Evolutionary conservation across 305 asterid genomes (phyloP).

Genomic region (Solanum hybrid): DNA sequence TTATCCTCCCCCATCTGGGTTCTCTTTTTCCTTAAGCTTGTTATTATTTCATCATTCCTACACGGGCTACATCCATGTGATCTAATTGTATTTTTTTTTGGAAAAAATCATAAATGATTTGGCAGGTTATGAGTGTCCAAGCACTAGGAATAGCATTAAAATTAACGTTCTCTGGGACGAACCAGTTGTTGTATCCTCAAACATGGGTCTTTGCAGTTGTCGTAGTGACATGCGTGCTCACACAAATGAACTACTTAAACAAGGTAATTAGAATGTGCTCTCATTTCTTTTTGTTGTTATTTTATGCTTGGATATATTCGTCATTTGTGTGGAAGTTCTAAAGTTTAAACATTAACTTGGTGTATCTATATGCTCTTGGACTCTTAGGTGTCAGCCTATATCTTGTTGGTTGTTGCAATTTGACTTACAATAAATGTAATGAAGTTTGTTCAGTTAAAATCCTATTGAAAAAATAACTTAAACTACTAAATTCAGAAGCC

Average conservation of each 20-base stretch:
- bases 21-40: neutral
- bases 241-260: constrained; percentile 27
- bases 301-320: neutral
- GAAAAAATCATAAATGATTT: neutral
- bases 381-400: neutral
- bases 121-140: constrained; percentile 31
- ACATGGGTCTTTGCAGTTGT: constrained; percentile 23
- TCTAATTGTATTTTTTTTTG: neutral
- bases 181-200: constrained; percentile 24
- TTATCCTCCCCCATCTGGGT: neutral
- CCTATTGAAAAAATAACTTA: neutral
- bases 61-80: neutral
- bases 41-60: neutral
- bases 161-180: constrained; percentile 20
- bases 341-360: neutral
- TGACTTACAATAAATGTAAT: neutral
- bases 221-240: constrained; percentile 19
- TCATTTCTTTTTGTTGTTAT: neutral
- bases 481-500: neutral
- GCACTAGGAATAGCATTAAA: constrained; percentile 30
- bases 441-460: neutral
- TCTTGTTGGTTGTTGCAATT: neutral
- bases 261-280: constrained; percentile 8
- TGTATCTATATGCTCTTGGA: neutral
- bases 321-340: neutral